Evolutionary conservation across 345 rosid species (phyloP).

Genomic region (Diplotaxis tenuifolia): DNA sequence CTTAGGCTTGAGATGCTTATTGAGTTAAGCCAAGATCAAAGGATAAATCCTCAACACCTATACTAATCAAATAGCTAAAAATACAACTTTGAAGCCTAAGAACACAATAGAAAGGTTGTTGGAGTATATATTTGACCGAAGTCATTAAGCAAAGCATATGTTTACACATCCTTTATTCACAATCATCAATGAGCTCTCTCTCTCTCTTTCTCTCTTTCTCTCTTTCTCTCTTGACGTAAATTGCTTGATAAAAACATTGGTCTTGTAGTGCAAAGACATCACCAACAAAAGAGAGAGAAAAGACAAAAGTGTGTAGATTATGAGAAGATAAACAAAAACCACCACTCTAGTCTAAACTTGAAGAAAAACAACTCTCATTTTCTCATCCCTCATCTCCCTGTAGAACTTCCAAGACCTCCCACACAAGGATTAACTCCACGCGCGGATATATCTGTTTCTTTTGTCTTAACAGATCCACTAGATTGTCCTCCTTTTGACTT

Average conservation of each 20-base stretch:
- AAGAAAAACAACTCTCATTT: neutral
- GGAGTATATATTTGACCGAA: neutral
- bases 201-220: slow-evolving; percentile 3
- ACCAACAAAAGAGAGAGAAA: slow-evolving; percentile 1
- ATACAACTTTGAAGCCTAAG: neutral
- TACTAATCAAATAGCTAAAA: neutral
- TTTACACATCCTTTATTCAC: slow-evolving; percentile 21
- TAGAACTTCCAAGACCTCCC: slow-evolving; percentile 33
- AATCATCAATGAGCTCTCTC: slow-evolving; percentile 18
- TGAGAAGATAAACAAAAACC: slow-evolving; percentile 26
- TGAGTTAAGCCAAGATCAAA: no score
- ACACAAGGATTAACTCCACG: slow-evolving; percentile 19
- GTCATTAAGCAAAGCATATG: slow-evolving; percentile 12
- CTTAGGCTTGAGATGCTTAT: no score
- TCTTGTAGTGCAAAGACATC: slow-evolving; percentile 16
- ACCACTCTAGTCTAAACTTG: slow-evolving; percentile 27
- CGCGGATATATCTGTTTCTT: slow-evolving; percentile 23
- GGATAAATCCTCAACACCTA: no score
- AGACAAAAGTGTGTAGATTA: slow-evolving; percentile 15
- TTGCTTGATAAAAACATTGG: slow-evolving; percentile 8
- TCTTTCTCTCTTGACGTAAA: slow-evolving; percentile 1
- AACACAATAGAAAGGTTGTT: neutral
- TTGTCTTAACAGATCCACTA: neutral
- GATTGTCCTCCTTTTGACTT: slow-evolving; percentile 28
- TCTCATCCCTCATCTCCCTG: slow-evolving; percentile 23